These are phyloP conservation scores for Sporothrix euskadiensis DNA, from an alignment of 2,329 filamentous ascomycete genomes.

Conservation along the genomic window DNA sequence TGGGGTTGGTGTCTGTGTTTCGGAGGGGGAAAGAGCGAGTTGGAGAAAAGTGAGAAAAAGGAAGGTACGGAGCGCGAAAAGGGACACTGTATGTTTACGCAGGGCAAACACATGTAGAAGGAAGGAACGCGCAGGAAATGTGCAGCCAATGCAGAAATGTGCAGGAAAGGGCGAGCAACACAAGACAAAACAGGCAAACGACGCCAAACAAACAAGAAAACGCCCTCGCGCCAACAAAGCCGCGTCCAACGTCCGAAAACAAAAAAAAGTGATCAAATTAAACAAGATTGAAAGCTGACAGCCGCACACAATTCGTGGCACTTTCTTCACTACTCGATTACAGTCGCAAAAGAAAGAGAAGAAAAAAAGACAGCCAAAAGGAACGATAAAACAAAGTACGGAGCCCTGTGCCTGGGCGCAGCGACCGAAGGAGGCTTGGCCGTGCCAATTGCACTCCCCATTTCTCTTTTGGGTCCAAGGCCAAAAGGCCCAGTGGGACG, in stretches of 20 bases:
- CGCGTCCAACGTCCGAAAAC: background rate
- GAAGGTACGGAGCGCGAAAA: background rate
- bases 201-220: background rate
- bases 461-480: background rate
- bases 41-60: background rate
- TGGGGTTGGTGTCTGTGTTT: background rate
- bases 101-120: background rate
- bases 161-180: background rate
- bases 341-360: background rate
- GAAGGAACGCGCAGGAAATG: background rate
- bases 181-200: background rate
- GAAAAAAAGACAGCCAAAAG: background rate
- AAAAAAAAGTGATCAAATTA: background rate
- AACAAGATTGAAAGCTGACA: background rate
- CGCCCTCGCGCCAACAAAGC: background rate
- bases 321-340: background rate
- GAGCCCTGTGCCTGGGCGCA: constrained; percentile 6
- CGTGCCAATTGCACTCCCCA: background rate
- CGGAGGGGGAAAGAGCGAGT: background rate
- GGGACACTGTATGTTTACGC: background rate
- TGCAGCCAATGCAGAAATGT: background rate
- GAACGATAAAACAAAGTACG: background rate
- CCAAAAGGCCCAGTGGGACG: background rate
- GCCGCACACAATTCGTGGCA: background rate
- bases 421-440: constrained; percentile 10